Base-by-base conservation (phyloP, 2,329 filamentous ascomycete species). In the Coccinonectria pachysandricola region DNA sequence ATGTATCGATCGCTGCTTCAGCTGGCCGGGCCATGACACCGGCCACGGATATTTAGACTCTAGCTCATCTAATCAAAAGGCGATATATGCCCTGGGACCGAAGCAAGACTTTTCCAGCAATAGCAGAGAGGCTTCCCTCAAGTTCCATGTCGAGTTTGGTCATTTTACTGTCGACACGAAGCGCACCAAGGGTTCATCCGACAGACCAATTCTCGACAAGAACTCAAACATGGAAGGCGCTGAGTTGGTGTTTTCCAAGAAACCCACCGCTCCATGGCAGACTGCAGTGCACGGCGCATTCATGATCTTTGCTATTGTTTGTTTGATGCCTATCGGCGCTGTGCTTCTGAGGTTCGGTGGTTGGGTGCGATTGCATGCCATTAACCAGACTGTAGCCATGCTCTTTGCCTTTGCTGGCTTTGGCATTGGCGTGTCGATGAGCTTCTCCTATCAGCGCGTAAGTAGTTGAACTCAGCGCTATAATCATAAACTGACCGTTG, bases 1-100 rank as follows among this genome's bases (percentile, higher is more conserved):
- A 20, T 77, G 72, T 52, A 52, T 39, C 12, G 39, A 46, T 15
- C 61, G 65, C 40, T 76, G 68, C 39, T 60, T 65, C 17, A 57
- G 48, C 21, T 75, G 70, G 70, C 48, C 48, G 8, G 37, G 41
- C 5, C 37, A 29, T 12, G 39, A 38, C 17, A 42, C 45, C 12
- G 33, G 32, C 15, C 49, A 49, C 24, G 65, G 66, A 19, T 57
- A 47, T 18, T 47, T 77, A 31, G 60, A 76, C 39, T 53, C 67
- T n/a, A 53, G 48, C n/a, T 63, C 57, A 26, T 54, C 50, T 9
- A 47, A 52, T 9, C 60, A 66, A 35, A 52, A 54, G 20, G 71
- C 68, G 49, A 65, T 75, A 28, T 78, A 64, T 43, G 74, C 68
- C 11, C 52, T 65, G 12, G 73, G 73, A 0, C 64, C 67, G 5